Evolutionary conservation across 495 filamentous ascomycete species (phyloP).

Genomic region (Cudoniella acicularis): DNA sequence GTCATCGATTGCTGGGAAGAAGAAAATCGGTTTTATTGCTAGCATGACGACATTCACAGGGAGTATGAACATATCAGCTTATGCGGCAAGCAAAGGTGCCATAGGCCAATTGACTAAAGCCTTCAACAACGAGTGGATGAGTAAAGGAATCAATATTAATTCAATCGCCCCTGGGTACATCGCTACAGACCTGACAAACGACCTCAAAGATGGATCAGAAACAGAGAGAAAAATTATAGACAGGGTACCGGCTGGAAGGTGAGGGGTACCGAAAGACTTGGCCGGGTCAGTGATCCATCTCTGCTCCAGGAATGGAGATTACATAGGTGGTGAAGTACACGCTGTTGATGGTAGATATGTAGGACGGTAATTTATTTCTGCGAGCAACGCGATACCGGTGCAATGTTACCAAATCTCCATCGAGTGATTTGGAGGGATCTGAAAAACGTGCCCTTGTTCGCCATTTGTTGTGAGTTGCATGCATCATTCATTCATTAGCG

Average conservation of each 20-base stretch:
- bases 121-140: conserved; percentile 31
- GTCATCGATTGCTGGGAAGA: not conserved
- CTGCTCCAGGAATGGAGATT: conserved; percentile 22
- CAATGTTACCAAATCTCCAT: too few relatives aligned
- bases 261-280: conserved; percentile 28
- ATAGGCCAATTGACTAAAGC: conserved; percentile 29
- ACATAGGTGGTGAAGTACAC: conserved; percentile 17
- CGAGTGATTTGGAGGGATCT: too few relatives aligned
- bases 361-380: conserved; percentile 13
- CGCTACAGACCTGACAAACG: conserved; percentile 22
- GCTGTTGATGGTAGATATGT: conserved; percentile 22
- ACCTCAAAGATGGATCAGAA: conserved; percentile 17
- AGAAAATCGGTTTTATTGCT: conserved; percentile 29
- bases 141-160: conserved; percentile 26
- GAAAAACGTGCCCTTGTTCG: too few relatives aligned
- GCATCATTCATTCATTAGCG: too few relatives aligned
- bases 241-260: conserved; percentile 23
- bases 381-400: too few relatives aligned
- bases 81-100: conserved; percentile 27
- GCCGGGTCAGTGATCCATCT: conserved; percentile 24
- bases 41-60: conserved; percentile 24
- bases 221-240: conserved; percentile 22
- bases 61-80: conserved; percentile 20
- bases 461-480: too few relatives aligned
- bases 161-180: conserved; percentile 27